Conservation (phyloP, 192 early-diverging fungal species). For the Podila clonocystis region DNA sequence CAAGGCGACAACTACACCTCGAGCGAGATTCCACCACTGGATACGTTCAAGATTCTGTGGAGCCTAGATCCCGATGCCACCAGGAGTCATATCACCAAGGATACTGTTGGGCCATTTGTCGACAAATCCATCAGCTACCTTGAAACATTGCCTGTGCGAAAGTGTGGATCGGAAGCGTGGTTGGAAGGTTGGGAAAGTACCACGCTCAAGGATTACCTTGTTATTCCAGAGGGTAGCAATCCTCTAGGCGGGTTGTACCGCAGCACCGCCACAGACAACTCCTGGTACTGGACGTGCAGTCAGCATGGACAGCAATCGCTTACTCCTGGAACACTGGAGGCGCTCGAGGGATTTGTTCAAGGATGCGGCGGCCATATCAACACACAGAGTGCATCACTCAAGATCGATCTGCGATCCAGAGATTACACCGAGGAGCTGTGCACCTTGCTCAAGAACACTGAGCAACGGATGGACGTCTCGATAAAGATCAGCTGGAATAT, state of each 20-base stretch:
- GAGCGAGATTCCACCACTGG: not conserved
- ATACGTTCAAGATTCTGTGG: not conserved
- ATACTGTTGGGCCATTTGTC: not conserved
- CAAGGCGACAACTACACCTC: not conserved
- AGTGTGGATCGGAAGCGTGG: not conserved
- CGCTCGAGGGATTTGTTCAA: not conserved
- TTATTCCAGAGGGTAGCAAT: not conserved
- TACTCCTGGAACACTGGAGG: not conserved
- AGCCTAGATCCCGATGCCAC: not conserved
- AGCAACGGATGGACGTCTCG: too few species aligned
- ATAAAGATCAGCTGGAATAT: too few species aligned
- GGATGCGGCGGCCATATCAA: too few species aligned
- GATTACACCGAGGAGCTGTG: too few species aligned
- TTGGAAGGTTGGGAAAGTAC: not conserved
- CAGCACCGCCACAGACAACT: not conserved
- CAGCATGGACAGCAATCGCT: not conserved
- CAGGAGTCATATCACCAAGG: not conserved
- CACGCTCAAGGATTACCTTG: not conserved
- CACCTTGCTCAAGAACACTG: too few species aligned
- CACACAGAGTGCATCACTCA: too few species aligned
- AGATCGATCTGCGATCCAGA: too few species aligned
- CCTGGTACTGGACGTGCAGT: not conserved
- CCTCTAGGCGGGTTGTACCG: not conserved
- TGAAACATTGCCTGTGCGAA: not conserved
- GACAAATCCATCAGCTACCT: not conserved